A percentile compares a stretch with the other conserved stretches of the same genome.
These are phyloP conservation scores for Inonotus hispidus DNA, from an alignment of 1,284 basidiomycete species.

Conservation along the genomic window DNA sequence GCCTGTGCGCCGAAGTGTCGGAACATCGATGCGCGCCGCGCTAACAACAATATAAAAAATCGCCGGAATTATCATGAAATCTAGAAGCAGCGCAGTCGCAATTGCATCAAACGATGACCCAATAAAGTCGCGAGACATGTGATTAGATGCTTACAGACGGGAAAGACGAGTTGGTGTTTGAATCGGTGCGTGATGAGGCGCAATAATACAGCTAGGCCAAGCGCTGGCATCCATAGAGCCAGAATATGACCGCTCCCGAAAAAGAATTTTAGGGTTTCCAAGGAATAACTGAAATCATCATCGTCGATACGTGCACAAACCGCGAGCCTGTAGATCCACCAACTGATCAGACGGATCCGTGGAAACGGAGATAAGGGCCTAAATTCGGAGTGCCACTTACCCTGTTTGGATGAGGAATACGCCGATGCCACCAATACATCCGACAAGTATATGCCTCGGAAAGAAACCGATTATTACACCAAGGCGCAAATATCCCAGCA, in stretches of 20 bases:
- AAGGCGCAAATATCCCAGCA: constrained; percentile 79
- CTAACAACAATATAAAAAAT: constrained; percentile 81
- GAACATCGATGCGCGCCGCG: constrained; percentile 59
- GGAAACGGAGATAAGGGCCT: background rate
- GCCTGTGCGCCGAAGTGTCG: constrained; percentile 55
- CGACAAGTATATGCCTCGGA: constrained; percentile 92
- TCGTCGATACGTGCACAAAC: constrained; percentile 83
- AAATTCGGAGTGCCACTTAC: constrained; percentile 33
- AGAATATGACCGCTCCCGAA: constrained; percentile 59
- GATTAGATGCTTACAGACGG: constrained; percentile 57
- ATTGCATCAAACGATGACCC: background rate
- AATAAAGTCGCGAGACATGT: background rate
- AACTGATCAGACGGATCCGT: background rate
- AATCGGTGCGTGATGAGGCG: constrained; percentile 77
- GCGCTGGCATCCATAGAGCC: constrained; percentile 69
- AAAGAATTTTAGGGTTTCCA: constrained; percentile 59
- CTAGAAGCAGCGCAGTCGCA: constrained; percentile 32
- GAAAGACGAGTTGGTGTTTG: constrained; percentile 90
- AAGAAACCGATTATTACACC: constrained; percentile 93
- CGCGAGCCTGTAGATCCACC: constrained; percentile 50
- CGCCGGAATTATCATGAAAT: constrained; percentile 81
- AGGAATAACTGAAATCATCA: constrained; percentile 69
- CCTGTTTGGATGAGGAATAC: constrained; percentile 89
- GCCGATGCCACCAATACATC: constrained; percentile 96
- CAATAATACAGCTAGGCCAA: constrained; percentile 74